Evolutionary conservation across 805 yeast genomes (phyloP).

Genomic region (Pichia kluyveri): DNA sequence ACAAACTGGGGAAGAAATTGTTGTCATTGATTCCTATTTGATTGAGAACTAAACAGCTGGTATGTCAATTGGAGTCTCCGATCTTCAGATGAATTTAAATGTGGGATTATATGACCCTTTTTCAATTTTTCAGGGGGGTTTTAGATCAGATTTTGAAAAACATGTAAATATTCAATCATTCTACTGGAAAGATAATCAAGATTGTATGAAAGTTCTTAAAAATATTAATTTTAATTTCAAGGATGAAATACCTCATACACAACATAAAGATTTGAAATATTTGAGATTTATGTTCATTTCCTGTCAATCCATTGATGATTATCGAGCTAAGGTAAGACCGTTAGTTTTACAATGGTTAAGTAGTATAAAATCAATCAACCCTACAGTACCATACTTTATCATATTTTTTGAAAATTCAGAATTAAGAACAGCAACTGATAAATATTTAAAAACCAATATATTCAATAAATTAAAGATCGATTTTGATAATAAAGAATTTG

Average conservation of each 20-base stretch:
- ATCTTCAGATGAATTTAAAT: slow-evolving; percentile 4
- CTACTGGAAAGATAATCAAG: slow-evolving; percentile 54
- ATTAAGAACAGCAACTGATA: slow-evolving; percentile 17
- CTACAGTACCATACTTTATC: slow-evolving; percentile 48
- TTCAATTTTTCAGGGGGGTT: slow-evolving; percentile 35
- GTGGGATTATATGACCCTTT: slow-evolving; percentile 75
- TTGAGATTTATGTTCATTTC: slow-evolving; percentile 61
- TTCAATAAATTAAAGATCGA: slow-evolving; percentile 24
- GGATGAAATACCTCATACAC: slow-evolving; percentile 44
- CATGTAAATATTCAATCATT: slow-evolving; percentile 53
- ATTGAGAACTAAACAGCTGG: too few relatives aligned
- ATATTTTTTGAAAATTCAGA: slow-evolving; percentile 35
- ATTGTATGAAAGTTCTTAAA: slow-evolving; percentile 57
- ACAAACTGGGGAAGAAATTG: too few relatives aligned
- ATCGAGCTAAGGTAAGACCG: slow-evolving; percentile 74
- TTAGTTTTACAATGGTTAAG: slow-evolving; percentile 74
- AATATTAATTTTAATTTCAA: slow-evolving; percentile 41
- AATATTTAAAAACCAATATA: slow-evolving; percentile 22
- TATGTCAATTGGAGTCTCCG: neutral
- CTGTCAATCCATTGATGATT: slow-evolving; percentile 60
- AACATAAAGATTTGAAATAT: slow-evolving; percentile 21
- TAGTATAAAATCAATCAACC: slow-evolving; percentile 32
- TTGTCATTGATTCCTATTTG: too few relatives aligned
- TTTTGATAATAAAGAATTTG: slow-evolving; percentile 17
- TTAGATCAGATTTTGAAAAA: slow-evolving; percentile 34